Conservation (phyloP, 208 protist species). For the Leishmania major region DNA sequence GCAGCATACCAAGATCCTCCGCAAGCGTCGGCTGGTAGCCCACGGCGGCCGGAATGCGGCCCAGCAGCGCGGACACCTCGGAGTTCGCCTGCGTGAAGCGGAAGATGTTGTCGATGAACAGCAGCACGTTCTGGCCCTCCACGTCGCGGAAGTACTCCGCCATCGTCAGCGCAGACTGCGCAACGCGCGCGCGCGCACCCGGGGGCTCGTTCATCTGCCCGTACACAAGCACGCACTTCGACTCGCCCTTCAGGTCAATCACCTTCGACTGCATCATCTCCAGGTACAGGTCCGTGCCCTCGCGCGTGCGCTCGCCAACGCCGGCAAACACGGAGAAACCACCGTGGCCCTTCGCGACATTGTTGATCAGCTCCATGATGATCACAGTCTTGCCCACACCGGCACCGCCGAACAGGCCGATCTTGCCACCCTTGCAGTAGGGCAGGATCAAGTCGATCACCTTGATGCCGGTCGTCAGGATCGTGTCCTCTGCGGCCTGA, state of each 20-base stretch:
- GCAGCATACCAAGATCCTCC: constrained; percentile 97
- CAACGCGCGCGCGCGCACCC: constrained; percentile 98
- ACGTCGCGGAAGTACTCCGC: constrained; percentile 99
- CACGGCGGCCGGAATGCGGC: constrained; percentile 98
- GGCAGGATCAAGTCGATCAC: constrained; percentile 98
- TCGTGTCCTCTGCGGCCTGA: constrained; percentile 93
- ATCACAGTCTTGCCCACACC: constrained; percentile 99
- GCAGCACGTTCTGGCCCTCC: constrained; percentile 98
- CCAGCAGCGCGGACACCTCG: constrained; percentile 97
- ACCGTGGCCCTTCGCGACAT: constrained; percentile 98
- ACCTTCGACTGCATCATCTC: constrained; percentile 98
- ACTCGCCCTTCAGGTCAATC: constrained; percentile 94
- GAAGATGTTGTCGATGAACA: constrained; percentile 99
- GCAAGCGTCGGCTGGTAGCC: constrained; percentile 99
- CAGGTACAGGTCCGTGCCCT: constrained; percentile 98
- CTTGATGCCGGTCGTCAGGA: constrained; percentile 98
- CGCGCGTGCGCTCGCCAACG: constrained; percentile 98
- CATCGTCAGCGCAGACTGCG: constrained; percentile 97
- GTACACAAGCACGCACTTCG: constrained; percentile 99
- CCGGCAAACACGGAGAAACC: constrained; percentile 99
- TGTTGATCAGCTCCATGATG: constrained; percentile 99
- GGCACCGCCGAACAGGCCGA: constrained; percentile 98
- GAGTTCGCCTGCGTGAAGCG: constrained; percentile 99
- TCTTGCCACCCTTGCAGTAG: constrained; percentile 99
- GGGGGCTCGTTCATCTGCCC: constrained; percentile 99